Conservation (phyloP, 2,329 filamentous ascomycete genomes). For the Neonectria hederae region DNA sequence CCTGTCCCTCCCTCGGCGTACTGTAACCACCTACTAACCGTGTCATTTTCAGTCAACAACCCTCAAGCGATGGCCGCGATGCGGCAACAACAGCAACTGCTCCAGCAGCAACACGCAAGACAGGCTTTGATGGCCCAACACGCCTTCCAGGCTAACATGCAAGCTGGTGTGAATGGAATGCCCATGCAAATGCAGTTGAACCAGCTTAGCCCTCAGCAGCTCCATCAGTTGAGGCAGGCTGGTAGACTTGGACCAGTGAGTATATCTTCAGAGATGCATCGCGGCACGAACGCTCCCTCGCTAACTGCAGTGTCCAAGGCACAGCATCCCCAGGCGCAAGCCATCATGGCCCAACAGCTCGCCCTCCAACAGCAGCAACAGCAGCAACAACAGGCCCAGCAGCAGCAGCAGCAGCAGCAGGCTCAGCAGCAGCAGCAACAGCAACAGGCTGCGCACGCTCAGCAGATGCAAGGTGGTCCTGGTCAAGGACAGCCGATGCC, state of each 20-base stretch:
- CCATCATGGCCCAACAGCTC: slow-evolving; percentile 55
- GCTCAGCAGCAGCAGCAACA: slow-evolving; percentile 46
- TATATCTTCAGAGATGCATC: slow-evolving; percentile 5
- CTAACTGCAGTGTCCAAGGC: slow-evolving; percentile 35
- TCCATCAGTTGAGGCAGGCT: slow-evolving; percentile 58
- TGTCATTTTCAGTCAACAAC: slow-evolving; percentile 46
- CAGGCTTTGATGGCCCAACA: slow-evolving; percentile 66
- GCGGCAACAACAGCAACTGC: slow-evolving; percentile 65
- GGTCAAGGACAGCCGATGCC: slow-evolving; percentile 58
- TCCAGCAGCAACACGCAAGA: slow-evolving; percentile 65
- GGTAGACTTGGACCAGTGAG: slow-evolving; percentile 55
- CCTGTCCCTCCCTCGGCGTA: slow-evolving; percentile 7
- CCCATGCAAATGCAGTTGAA: slow-evolving; percentile 65
- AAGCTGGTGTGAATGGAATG: slow-evolving; percentile 55
- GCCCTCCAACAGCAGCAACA: slow-evolving; percentile 52
- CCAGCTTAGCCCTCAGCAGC: slow-evolving; percentile 61
- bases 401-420: slow-evolving; percentile 47
- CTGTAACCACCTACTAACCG: slow-evolving; percentile 22
- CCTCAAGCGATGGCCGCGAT: slow-evolving; percentile 52
- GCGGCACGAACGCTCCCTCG: not conserved
- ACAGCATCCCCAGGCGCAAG: slow-evolving; percentile 47
- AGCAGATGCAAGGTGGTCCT: slow-evolving; percentile 53
- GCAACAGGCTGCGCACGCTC: slow-evolving; percentile 48
- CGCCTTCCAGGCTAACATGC: slow-evolving; percentile 62
- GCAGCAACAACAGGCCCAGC: slow-evolving; percentile 45